Evolutionary conservation across 208 protist species (phyloP).

Genomic region (Crithidia sp.): DNA sequence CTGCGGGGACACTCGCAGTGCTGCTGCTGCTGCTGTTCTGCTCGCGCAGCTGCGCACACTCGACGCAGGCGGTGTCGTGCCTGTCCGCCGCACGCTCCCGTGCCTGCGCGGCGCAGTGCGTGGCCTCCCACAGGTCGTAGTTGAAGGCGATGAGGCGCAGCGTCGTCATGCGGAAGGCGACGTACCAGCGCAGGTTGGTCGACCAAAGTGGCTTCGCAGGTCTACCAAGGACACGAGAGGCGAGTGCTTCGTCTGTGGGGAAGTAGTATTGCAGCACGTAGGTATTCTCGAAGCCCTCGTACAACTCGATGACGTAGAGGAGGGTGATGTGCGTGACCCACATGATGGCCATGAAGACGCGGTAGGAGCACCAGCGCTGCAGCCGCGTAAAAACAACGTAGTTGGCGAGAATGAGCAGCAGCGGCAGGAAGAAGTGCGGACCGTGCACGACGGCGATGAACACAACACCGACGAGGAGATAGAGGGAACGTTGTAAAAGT

Average conservation of each 20-base stretch:
- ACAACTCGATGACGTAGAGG: conserved; percentile 39
- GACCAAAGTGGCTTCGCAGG: conserved; percentile 4
- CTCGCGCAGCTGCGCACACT: conserved; percentile 41
- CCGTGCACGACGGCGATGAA: conserved; percentile 41
- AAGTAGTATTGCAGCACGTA: conserved; percentile 33
- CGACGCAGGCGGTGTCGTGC: conserved; percentile 37
- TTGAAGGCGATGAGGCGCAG: conserved; percentile 89
- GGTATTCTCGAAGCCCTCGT: conserved; percentile 31
- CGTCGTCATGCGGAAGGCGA: conserved; percentile 74
- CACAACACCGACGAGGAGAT: conserved; percentile 8
- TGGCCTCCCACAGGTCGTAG: conserved; percentile 62
- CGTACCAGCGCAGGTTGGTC: conserved; percentile 54
- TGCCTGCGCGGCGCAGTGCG: conserved; percentile 12
- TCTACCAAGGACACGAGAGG: neutral
- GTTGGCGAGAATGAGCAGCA: conserved; percentile 36
- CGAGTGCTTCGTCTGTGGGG: neutral
- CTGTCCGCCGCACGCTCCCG: conserved; percentile 36
- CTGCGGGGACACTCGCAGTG: conserved; percentile 3
- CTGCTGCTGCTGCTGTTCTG: conserved; percentile 18
- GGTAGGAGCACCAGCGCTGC: conserved; percentile 47
- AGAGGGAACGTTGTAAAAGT: neutral
- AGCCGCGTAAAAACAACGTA: conserved; percentile 49
- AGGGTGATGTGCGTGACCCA: conserved; percentile 47
- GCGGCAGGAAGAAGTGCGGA: conserved; percentile 39
- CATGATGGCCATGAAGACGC: conserved; percentile 56